Base-by-base conservation (phyloP, 73 alveolate genomes). In the Paramecium pentaurelia region DNA sequence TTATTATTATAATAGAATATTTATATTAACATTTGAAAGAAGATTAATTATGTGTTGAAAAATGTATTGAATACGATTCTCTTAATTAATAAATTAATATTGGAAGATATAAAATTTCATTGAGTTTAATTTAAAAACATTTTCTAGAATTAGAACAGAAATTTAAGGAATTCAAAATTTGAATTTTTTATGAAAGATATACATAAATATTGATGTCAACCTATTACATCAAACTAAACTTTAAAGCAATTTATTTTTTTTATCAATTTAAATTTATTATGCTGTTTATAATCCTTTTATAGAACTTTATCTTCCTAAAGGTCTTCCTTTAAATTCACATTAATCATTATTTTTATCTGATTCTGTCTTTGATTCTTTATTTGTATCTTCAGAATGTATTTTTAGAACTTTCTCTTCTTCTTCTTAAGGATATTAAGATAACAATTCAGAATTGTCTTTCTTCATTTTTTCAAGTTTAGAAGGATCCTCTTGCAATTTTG, bases 251-350 rank as follows among this genome's bases (percentile, higher is more conserved):
- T 34, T 64, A 20, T 64, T 64, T 64, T 64, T 64, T n/a, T 64
- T 64, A 28, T 64, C 84, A 8, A 64, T 64, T 28, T 64, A 64
- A 32, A 64, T 64, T 64, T 64, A 64, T 27, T 64, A 12, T 3
- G 28, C 84, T 5, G 51, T 64, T 64, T 64, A 64, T 27, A 28
- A 64, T 34, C 84, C 84, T 64, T 73, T 73, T 0, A 6, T 37
- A 8, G 87, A 73, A 36, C 87, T 40, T 38, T 73, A 73, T 73
- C 87, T 73, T 22, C n/a, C 18, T 37, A 1, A 44, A 16, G 16
- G 58, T 73, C 87, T 73, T 37, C 87, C 87, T 73, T 34, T 73
- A 14, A 73, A 73, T 36, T 73, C 87, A 28, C 2, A 14, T 73
- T 34, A n/a, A 30, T 34, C 16, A 73, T 11, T 14, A 7, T 22